Percentiles rank a stretch among this genome's conserved stretches.
phyloP scores from a whole-genome alignment of 2,329 filamentous ascomycete genomes.

The Ceratocystis huliohia region DNA sequence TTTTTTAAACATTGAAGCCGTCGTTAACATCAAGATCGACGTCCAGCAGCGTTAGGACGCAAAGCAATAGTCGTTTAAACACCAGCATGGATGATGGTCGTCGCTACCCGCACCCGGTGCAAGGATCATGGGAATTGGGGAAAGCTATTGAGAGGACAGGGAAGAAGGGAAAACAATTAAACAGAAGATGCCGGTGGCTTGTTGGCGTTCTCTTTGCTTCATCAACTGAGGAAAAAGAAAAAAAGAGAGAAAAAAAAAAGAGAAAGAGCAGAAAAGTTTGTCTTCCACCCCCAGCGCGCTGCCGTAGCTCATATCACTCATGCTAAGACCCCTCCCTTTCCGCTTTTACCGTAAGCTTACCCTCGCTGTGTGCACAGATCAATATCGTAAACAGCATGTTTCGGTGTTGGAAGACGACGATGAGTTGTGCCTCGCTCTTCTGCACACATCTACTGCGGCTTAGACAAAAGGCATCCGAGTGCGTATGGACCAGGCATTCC shows the following conservation, averaged over 20 bases:
- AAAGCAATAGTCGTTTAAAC: constrained; percentile 1
- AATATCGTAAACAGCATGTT: not conserved
- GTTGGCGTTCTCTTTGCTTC: not conserved
- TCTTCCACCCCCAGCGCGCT: not conserved
- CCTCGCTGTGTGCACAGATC: not conserved
- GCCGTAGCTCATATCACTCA: not conserved
- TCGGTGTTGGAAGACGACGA: not conserved
- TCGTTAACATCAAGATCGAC: not conserved
- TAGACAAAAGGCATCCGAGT: too few relatives aligned
- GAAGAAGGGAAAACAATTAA: not conserved
- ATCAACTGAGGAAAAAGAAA: not conserved
- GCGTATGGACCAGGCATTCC: not conserved
- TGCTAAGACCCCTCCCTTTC: not conserved
- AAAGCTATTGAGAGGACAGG: not conserved
- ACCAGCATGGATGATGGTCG: constrained; percentile 1
- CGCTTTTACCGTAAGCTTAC: not conserved
- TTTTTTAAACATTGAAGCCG: not conserved
- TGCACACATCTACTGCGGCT: too few relatives aligned
- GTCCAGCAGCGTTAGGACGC: not conserved
- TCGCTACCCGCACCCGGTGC: not conserved
- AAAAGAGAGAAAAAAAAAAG: not conserved
- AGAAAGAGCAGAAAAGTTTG: not conserved
- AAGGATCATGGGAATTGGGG: constrained; percentile 7
- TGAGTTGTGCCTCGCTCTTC: too few relatives aligned
- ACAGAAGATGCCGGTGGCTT: not conserved